phyloP scores from a whole-genome alignment of 108 stramenopile genomes.

The Pseudonitzschia delicatissima region DNA sequence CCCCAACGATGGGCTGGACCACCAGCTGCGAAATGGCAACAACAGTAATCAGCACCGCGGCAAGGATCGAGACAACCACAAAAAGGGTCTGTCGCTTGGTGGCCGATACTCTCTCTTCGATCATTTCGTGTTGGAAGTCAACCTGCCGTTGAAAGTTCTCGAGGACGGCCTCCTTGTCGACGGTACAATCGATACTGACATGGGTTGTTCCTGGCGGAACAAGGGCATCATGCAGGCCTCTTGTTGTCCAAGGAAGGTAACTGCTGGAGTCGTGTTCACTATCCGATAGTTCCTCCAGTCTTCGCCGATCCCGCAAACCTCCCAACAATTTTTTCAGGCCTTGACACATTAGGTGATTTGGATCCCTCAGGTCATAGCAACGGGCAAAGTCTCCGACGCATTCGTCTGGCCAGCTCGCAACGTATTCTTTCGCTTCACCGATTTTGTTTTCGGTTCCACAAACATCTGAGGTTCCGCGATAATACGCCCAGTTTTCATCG shows the following conservation, averaged over 20 bases:
- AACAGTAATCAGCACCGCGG: slow-evolving; percentile 9
- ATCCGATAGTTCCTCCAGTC: neutral
- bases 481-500: slow-evolving; percentile 5
- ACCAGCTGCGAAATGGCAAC: slow-evolving; percentile 20
- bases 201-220: slow-evolving; percentile 30
- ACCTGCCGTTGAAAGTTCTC: neutral
- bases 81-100: slow-evolving; percentile 12
- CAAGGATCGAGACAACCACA: slow-evolving; percentile 8
- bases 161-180: slow-evolving; percentile 18
- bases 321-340: neutral
- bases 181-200: slow-evolving; percentile 28
- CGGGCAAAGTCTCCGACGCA: slow-evolving; percentile 34
- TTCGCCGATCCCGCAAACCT: neutral
- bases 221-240: no score
- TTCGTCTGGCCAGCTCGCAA: slow-evolving; percentile 25
- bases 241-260: no score
- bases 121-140: neutral
- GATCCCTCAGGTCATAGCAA: slow-evolving; percentile 23
- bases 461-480: slow-evolving; percentile 22
- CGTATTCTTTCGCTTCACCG: slow-evolving; percentile 21
- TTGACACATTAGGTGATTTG: slow-evolving; percentile 14
- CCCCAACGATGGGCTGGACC: slow-evolving; percentile 17
- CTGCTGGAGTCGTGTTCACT: neutral
- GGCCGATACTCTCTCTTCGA: neutral
- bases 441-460: slow-evolving; percentile 22